A percentile compares a stretch with the other conserved stretches of the same genome.
Conservation (phyloP, 352 stramenopile genomes). For the Globisporangium polare region DNA sequence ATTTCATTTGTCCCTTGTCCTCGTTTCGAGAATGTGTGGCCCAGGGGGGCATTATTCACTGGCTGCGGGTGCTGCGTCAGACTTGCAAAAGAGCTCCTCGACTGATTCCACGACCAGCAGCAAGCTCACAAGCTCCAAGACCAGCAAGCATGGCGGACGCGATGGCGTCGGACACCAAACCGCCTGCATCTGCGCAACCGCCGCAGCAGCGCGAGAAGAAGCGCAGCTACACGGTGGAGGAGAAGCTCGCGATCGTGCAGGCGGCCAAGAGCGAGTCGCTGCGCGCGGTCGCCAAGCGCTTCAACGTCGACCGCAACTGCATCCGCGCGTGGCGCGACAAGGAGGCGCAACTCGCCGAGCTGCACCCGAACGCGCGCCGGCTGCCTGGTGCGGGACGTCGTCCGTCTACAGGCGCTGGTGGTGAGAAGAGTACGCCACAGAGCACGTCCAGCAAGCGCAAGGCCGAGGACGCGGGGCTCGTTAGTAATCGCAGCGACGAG, state of each 20-base stretch:
- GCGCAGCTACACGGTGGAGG: slow-evolving; percentile 70
- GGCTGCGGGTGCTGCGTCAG: background rate
- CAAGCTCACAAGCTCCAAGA: no score
- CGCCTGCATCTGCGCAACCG: background rate
- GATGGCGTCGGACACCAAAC: background rate
- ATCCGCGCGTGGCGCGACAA: slow-evolving; percentile 67
- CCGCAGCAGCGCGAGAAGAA: slow-evolving; percentile 36
- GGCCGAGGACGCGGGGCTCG: slow-evolving; percentile 1
- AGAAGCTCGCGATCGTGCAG: slow-evolving; percentile 65
- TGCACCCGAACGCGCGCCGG: slow-evolving; percentile 51
- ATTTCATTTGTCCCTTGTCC: no score
- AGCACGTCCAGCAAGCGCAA: slow-evolving; percentile 19
- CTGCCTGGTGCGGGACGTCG: slow-evolving; percentile 49
- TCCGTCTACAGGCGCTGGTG: slow-evolving; percentile 12
- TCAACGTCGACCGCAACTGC: slow-evolving; percentile 72
- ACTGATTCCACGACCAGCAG: background rate
- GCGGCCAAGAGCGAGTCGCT: slow-evolving; percentile 51
- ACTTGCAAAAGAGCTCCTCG: background rate
- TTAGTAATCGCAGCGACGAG: slow-evolving; percentile 2
- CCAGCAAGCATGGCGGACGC: slow-evolving; percentile 2
- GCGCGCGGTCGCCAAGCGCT: slow-evolving; percentile 48
- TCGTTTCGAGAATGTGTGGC: background rate
- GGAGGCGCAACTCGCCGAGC: slow-evolving; percentile 47
- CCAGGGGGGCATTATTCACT: slow-evolving; percentile 4
- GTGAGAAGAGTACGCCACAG: background rate